Evolutionary conservation across 1,284 basidiomycete genomes (phyloP), one percentile per base, ranked within the genome.

Genomic region (Coniophora puteana): DNA sequence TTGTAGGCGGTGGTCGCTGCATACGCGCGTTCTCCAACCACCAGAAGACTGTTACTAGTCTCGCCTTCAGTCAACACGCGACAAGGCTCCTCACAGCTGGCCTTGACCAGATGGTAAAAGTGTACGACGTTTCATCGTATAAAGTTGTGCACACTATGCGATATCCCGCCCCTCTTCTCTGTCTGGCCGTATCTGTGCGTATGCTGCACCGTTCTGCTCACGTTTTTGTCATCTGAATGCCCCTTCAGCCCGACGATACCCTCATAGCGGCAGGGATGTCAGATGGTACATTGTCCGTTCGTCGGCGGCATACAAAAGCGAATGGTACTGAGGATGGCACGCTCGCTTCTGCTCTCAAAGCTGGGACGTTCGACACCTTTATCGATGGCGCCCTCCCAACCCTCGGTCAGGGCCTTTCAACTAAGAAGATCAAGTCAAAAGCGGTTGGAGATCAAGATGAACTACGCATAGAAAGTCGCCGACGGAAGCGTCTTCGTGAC

Each of bases 81-180:
- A 78, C 81, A 51, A 77, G 94, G 20, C 74, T 99, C 3, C 71
- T 99, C 34, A 93, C 91, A 0, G 96, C 89, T 25, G 84, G 90
- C 24, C 69, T 99, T 46, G 96, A 99, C 61, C 93, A 94, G 51
- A 88, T 99, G 82, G 92, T 99, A 45, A 99, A 99, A 67, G 93
- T 98, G 17, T 99, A 99, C 68, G 94, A 99, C 59, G 83, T 95
- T 36, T 83, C 89, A 56, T 85, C 86, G 27, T 95, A 94, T 72
- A 89, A 89, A 54, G 96, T 99, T 22, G 86, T 95, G 8, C 96
- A 99, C 61, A 98, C 96, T 1, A 99, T 99, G 93, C 86, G 95
- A 30, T 99, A 99, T 62, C 91, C 94, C 3, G 90, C 93, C 2
- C 93, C 94, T 1, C 69, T 99, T 4, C 72, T 99, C 5, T 92